Evolutionary conservation across 805 yeast genomes (phyloP).

Genomic region (Starmerella kuoi): DNA sequence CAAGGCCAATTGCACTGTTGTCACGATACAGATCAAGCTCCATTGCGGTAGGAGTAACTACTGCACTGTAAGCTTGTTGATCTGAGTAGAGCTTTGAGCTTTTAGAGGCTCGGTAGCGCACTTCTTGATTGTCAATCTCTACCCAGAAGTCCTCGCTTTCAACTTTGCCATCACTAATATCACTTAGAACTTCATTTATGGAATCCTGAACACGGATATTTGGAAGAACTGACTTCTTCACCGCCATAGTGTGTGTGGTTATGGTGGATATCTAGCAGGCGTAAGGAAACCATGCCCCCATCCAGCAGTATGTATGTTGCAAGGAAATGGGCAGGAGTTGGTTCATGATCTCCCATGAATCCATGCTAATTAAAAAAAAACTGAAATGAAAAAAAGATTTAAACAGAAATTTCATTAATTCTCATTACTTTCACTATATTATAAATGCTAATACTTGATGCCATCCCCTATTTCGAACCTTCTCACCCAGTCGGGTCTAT

Average conservation of each 20-base stretch:
- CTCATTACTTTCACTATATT: too few species aligned
- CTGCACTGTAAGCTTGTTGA: slow-evolving; percentile 17
- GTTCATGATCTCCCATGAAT: too few species aligned
- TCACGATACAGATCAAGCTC: slow-evolving; percentile 14
- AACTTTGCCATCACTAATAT: slow-evolving; percentile 25
- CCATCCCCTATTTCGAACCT: slow-evolving; percentile 24
- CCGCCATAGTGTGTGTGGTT: too few species aligned
- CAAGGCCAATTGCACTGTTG: not conserved
- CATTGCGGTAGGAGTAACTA: slow-evolving; percentile 11
- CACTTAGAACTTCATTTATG: slow-evolving; percentile 35
- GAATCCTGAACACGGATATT: slow-evolving; percentile 35
- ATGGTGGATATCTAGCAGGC: too few species aligned
- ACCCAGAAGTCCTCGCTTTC: slow-evolving; percentile 36
- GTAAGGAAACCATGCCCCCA: too few species aligned
- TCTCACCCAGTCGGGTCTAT: slow-evolving; percentile 16
- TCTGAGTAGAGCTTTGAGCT: slow-evolving; percentile 14
- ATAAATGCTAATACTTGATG: too few species aligned
- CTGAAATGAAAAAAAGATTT: too few species aligned
- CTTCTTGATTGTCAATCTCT: slow-evolving; percentile 13
- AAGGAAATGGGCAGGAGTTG: too few species aligned
- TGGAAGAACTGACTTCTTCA: slow-evolving; percentile 18
- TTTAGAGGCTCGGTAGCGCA: slow-evolving; percentile 16
- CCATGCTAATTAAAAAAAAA: too few species aligned
- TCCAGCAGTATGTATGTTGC: too few species aligned
- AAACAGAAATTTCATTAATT: too few species aligned